Conservation (phyloP, 2,329 filamentous ascomycete genomes). For the Chaetomiaceae sp. region DNA sequence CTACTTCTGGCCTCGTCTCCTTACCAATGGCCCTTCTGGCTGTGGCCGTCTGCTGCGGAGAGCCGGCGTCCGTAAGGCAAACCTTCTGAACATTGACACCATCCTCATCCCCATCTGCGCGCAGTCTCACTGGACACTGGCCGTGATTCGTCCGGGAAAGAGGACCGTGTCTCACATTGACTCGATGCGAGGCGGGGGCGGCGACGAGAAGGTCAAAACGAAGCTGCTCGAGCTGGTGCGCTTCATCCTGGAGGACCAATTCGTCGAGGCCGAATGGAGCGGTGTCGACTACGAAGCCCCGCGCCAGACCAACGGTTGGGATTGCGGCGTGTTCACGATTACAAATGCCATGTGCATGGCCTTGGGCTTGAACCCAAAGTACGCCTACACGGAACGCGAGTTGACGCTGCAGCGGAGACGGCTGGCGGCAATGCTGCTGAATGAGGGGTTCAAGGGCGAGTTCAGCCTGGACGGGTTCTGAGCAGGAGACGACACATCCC, state of each 20-base stretch:
- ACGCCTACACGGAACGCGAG: constrained; percentile 44
- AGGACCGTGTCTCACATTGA: constrained; percentile 63
- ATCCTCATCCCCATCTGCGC: constrained; percentile 65
- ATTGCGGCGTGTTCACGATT: constrained; percentile 73
- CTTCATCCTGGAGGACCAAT: constrained; percentile 51
- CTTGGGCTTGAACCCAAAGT: constrained; percentile 46
- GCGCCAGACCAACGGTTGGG: constrained; percentile 59
- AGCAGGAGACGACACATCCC: constrained; percentile 2
- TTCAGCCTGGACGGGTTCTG: constrained; percentile 43
- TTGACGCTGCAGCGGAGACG: constrained; percentile 55
- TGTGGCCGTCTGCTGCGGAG: constrained; percentile 53
- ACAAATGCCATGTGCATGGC: constrained; percentile 63
- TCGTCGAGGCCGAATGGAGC: constrained; percentile 54
- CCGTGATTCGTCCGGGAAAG: constrained; percentile 57
- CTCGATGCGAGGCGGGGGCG: constrained; percentile 45
- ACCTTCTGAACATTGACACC: constrained; percentile 59
- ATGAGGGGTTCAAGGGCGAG: constrained; percentile 58
- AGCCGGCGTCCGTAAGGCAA: constrained; percentile 49
- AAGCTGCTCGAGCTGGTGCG: constrained; percentile 50
- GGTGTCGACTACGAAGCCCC: constrained; percentile 45
- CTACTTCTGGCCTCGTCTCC: constrained; percentile 56
- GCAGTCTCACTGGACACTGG: constrained; percentile 62
- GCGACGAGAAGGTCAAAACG: constrained; percentile 32
- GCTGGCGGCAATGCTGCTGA: constrained; percentile 60
- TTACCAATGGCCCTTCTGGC: constrained; percentile 39